These are phyloP conservation scores for Mrakia frigida DNA, from an alignment of 768 basidiomycete species.

Conservation along the genomic window DNA sequence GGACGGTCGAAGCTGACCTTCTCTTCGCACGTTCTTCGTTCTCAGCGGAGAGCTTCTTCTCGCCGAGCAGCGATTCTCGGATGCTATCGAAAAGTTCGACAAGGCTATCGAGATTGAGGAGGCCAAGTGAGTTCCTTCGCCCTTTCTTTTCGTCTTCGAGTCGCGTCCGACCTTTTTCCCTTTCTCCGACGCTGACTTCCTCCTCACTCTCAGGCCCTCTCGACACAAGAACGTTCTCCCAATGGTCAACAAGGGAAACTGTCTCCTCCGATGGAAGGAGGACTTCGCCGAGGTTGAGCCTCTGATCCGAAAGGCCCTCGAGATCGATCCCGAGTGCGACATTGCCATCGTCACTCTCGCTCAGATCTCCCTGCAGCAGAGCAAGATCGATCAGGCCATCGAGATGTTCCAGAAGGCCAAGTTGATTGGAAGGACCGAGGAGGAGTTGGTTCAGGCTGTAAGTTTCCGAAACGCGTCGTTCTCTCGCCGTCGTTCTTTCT, in stretches of 20 bases:
- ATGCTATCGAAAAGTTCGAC: slow-evolving; percentile 83
- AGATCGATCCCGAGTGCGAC: slow-evolving; percentile 87
- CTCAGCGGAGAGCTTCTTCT: slow-evolving; percentile 84
- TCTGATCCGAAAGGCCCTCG: slow-evolving; percentile 80
- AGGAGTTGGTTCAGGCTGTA: slow-evolving; percentile 58
- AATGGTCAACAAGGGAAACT: slow-evolving; percentile 95
- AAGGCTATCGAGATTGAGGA: slow-evolving; percentile 83
- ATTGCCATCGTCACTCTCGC: slow-evolving; percentile 93
- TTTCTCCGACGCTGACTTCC: slow-evolving; percentile 15
- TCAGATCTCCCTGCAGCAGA: slow-evolving; percentile 84
- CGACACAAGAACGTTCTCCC: slow-evolving; percentile 76
- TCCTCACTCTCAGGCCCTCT: slow-evolving; percentile 33
- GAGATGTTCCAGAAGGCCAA: slow-evolving; percentile 79
- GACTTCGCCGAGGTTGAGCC: slow-evolving; percentile 62
- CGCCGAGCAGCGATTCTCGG: slow-evolving; percentile 81
- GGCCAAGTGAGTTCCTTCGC: slow-evolving; percentile 51
- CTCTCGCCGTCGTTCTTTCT: neutral
- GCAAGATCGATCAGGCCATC: slow-evolving; percentile 77
- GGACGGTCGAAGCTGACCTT: neutral
- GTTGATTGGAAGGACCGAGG: slow-evolving; percentile 81
- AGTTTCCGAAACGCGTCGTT: slow-evolving; percentile 33
- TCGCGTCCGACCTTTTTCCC: slow-evolving; percentile 31
- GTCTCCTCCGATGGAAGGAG: slow-evolving; percentile 91
- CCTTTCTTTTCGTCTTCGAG: neutral
- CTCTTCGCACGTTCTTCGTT: neutral